Base-by-base conservation (phyloP, 176 grass and related monocot species). In the Aechmea fasciata region DNA sequence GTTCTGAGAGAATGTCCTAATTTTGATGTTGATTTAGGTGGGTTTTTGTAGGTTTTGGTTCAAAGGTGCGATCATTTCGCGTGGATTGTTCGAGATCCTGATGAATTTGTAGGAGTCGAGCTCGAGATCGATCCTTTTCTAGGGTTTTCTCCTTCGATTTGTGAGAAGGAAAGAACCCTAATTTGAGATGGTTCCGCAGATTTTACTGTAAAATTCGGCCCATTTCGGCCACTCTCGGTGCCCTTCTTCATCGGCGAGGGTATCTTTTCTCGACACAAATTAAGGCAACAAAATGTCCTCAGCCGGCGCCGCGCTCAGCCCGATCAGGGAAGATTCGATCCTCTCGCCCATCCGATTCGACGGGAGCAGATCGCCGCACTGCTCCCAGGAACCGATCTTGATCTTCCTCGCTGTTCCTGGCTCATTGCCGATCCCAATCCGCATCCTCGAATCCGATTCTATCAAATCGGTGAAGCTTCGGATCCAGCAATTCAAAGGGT, bases 391-490 rank as follows among this genome's bases (percentile, higher is more conserved):
- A 50, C 77, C 83, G 5, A 95, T 95, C 71, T 57, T 84, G 6
- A 95, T 95, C 50, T 87, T 79, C 67, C 81, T 95, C 4, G 71
- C 78, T 50, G 48, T 90, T 49, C 83, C 87, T 6, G 90, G 87
- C 11, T 77, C 81, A 11, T 73, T 78, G 0, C 77, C 64, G 8
- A 84, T 90, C 69, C 90, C 87, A 2, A 84, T 87, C 74, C 80
- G 71, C 17, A 78, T 95, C 24, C 65, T 90, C 54, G 90, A 82
- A 29, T 57, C 75, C 0, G 90, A 95, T 17, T 95, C 90, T 48
- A 84, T 95, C 17, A 87, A 83, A 49, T 87, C 81, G 0, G 90
- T 95, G 23, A 95, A 95, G 87, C 81, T 90, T 70, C 83, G 78
- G 55, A 87, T 95, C 81, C 87, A 95, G 81, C 71, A 67, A 50